Conservation (phyloP, 345 rosid genomes). For the Carallia pectinifolia region DNA sequence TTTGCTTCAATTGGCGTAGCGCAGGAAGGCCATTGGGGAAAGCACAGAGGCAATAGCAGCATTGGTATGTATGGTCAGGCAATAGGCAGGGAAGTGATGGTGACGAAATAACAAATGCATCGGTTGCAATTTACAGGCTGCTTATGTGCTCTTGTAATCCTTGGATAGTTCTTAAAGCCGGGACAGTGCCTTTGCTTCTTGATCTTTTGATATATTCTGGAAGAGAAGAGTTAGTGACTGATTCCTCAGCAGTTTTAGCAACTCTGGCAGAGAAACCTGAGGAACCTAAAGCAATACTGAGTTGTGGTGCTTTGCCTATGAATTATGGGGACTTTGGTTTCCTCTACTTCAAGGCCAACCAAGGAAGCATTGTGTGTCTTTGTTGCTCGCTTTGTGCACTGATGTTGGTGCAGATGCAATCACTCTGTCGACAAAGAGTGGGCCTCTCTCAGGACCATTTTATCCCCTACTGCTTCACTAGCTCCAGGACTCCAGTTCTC, state of each 20-base stretch:
- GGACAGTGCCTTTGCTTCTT: slow-evolving; percentile 53
- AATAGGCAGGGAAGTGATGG: slow-evolving; percentile 35
- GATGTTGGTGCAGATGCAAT: slow-evolving; percentile 67
- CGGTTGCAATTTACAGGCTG: slow-evolving; percentile 66
- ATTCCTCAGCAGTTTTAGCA: slow-evolving; percentile 67
- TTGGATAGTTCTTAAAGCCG: slow-evolving; percentile 54
- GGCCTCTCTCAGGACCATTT: slow-evolving; percentile 60
- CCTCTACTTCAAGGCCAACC: slow-evolving; percentile 46
- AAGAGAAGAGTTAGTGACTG: slow-evolving; percentile 46
- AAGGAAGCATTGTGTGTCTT: slow-evolving; percentile 59
- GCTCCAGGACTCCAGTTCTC: slow-evolving; percentile 25
- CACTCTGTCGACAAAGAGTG: slow-evolving; percentile 42
- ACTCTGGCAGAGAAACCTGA: slow-evolving; percentile 61
- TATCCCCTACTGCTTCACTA: slow-evolving; percentile 43
- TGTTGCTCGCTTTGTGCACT: slow-evolving; percentile 64
- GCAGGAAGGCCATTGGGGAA: slow-evolving; percentile 64
- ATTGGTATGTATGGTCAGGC: slow-evolving; percentile 50
- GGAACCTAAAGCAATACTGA: slow-evolving; percentile 54
- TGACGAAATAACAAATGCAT: slow-evolving; percentile 35
- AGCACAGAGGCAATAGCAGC: slow-evolving; percentile 49
- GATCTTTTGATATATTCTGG: slow-evolving; percentile 41
- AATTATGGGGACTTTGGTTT: slow-evolving; percentile 40
- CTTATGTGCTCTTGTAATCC: slow-evolving; percentile 52
- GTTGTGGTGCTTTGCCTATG: slow-evolving; percentile 42
- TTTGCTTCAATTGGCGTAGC: slow-evolving; percentile 52